A percentile compares a stretch with the other conserved stretches of the same genome.
Conservation (phyloP, 2,329 filamentous ascomycete species). For the Colletotrichum sp. region DNA sequence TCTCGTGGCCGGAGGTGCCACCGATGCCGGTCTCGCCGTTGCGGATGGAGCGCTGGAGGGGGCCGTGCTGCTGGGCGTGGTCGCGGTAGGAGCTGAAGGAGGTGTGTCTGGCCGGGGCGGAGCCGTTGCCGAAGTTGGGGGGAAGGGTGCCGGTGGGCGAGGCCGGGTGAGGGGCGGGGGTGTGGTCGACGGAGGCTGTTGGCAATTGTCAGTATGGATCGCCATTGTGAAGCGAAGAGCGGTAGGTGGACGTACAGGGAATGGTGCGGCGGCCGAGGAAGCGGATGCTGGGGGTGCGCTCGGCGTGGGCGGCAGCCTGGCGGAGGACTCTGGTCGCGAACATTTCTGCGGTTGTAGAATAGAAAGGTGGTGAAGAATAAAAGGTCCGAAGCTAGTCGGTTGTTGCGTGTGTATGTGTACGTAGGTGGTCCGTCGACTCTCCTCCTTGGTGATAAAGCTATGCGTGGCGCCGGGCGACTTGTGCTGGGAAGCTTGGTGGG, state of each 20-base stretch:
- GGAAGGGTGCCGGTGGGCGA: slow-evolving; percentile 71
- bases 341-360: slow-evolving; percentile 55
- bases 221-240: not conserved
- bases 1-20: slow-evolving; percentile 67
- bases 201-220: slow-evolving; percentile 22
- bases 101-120: slow-evolving; percentile 50
- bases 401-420: not conserved
- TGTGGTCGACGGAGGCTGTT: slow-evolving; percentile 73
- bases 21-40: slow-evolving; percentile 52
- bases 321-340: slow-evolving; percentile 61
- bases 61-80: slow-evolving; percentile 79
- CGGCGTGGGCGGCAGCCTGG: slow-evolving; percentile 62
- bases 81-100: slow-evolving; percentile 80
- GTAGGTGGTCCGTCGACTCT: slow-evolving; percentile 7
- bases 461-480: slow-evolving; percentile 7
- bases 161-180: slow-evolving; percentile 75
- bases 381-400: not conserved
- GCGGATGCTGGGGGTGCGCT: slow-evolving; percentile 66
- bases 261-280: slow-evolving; percentile 66
- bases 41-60: slow-evolving; percentile 66
- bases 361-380: not conserved
- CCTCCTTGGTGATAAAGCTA: slow-evolving; percentile 17
- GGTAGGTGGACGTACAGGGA: slow-evolving; percentile 53
- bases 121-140: slow-evolving; percentile 45
- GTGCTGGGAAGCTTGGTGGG: not conserved